phyloP scores from a whole-genome alignment of 441 rosid species.

The Syzygium syzygioides region DNA sequence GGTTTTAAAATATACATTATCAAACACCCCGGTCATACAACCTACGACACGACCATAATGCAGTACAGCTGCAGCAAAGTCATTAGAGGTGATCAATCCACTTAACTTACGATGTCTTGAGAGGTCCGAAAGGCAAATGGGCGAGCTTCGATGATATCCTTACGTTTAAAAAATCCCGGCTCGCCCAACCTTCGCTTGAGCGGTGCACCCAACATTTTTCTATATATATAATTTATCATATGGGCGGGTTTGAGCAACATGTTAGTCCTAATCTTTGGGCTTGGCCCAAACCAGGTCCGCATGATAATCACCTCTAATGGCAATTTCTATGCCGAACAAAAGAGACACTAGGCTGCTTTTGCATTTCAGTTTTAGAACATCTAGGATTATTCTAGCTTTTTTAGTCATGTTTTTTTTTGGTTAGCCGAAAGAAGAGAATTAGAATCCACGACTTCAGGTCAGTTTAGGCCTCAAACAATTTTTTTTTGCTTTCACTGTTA shows the following conservation, averaged over 20 bases:
- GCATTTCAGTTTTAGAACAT: not conserved
- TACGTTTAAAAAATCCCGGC: not conserved
- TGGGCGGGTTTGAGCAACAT: not conserved
- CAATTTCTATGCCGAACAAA: not conserved
- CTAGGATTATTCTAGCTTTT: not conserved
- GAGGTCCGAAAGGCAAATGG: not conserved
- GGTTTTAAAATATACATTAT: no score
- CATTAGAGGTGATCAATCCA: not conserved
- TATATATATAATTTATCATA: not conserved
- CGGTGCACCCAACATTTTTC: not conserved
- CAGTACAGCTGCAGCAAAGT: not conserved
- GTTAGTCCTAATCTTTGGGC: not conserved
- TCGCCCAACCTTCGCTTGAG: not conserved
- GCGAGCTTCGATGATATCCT: not conserved
- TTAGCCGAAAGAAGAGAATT: not conserved
- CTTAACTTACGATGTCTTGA: not conserved
- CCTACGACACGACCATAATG: not conserved
- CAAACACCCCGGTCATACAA: not conserved
- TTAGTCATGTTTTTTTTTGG: not conserved
- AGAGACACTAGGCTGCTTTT: not conserved
- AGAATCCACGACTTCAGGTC: not conserved
- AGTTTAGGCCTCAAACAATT: not conserved
- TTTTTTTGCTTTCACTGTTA: accelerated
- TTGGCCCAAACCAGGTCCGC: not conserved
- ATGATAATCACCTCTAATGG: not conserved